Evolutionary conservation across 148 eudicot genomes (phyloP).

Genomic region (Vaccinium vitisidaea): DNA sequence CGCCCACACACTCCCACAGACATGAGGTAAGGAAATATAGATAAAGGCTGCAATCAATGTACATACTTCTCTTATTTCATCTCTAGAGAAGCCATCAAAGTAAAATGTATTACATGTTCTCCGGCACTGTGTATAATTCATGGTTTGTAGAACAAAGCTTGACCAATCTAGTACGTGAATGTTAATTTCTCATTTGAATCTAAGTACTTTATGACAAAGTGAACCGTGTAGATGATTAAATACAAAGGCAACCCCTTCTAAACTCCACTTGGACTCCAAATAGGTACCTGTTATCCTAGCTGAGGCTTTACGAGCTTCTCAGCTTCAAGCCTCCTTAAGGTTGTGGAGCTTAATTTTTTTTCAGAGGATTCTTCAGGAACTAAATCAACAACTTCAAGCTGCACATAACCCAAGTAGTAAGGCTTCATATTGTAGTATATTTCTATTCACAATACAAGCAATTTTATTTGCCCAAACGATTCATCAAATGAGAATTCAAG

Average conservation of each 20-base stretch:
- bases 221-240: background rate
- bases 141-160: background rate
- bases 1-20: background rate
- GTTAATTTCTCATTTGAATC: background rate
- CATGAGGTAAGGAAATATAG: background rate
- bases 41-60: background rate
- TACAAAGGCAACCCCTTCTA: slow-evolving; percentile 1
- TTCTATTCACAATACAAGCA: background rate
- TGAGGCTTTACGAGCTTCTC: slow-evolving; percentile 47
- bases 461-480: background rate
- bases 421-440: background rate
- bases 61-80: background rate
- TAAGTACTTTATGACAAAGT: background rate
- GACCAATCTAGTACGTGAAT: background rate
- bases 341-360: slow-evolving; percentile 79
- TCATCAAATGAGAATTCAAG: background rate
- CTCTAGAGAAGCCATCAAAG: background rate
- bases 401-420: slow-evolving; percentile 16
- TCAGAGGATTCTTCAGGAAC: slow-evolving; percentile 65
- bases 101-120: background rate
- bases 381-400: slow-evolving; percentile 94
- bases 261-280: background rate
- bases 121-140: background rate
- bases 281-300: slow-evolving; percentile 19
- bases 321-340: slow-evolving; percentile 80